phyloP scores from a whole-genome alignment of 176 grass and related monocot species.

The Rhynchospora tenuis region DNA sequence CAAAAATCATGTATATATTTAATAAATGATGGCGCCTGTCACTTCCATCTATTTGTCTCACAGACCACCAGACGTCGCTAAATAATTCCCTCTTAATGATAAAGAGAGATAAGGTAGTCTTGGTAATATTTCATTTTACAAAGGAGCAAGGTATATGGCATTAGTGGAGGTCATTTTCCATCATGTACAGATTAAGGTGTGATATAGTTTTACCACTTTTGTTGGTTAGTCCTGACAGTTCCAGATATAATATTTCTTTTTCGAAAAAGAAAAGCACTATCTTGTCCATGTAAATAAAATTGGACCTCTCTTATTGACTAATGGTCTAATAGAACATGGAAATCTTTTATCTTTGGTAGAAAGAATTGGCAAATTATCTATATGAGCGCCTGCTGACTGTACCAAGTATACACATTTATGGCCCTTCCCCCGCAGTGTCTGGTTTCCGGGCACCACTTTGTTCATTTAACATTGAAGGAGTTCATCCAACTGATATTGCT shows the following conservation, averaged over 20 bases:
- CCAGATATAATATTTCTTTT: background rate
- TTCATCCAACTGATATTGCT: constrained; percentile 96
- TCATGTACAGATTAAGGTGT: background rate
- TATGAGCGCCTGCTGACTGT: constrained; percentile 49
- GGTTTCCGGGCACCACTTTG: constrained; percentile 52
- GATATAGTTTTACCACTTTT: constrained; percentile 12
- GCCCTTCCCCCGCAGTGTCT: constrained; percentile 54
- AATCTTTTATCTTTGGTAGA: constrained; percentile 24
- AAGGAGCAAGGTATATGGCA: background rate
- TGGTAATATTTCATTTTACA: background rate
- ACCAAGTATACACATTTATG: constrained; percentile 68
- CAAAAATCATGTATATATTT: background rate
- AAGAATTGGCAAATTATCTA: constrained; percentile 40
- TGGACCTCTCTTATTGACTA: background rate
- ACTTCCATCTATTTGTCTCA: background rate
- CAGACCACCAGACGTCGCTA: background rate
- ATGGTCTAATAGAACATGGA: background rate
- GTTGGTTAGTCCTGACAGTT: constrained; percentile 8
- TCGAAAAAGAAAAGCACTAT: background rate
- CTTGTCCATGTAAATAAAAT: background rate
- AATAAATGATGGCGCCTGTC: background rate
- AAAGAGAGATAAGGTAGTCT: background rate
- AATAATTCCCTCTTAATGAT: background rate
- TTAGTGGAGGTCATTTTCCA: background rate
- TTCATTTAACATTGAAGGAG: constrained; percentile 81